Base-by-base conservation (phyloP, 306 rosid genomes). In the Lupinus albus region DNA sequence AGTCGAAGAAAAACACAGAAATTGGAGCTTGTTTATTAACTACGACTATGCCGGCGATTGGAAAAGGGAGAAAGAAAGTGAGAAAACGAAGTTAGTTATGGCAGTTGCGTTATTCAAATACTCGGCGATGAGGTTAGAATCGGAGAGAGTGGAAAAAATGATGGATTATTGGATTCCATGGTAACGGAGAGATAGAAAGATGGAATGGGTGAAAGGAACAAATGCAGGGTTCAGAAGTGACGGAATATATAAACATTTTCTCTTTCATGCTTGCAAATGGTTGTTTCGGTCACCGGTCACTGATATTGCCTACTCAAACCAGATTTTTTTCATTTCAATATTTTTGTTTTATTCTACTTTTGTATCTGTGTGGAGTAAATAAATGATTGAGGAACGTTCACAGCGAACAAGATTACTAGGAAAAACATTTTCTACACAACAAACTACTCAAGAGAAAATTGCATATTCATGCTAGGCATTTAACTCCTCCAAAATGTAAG, bases 161-260 rank as follows among this genome's bases (percentile, higher is more conserved):
- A 28, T 1, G 38, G 61, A 69, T 61, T 46, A 68, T 18, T 63
- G 70, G 81, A 78, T 71, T 76, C 67, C 80, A 63, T 65, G 25
- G 70, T 25, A 61, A 28, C 32, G n/a, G 72, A 62, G 42, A 7
- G 3, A 81, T 53, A 59, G 79, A 76, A 2, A 81, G 30, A 53
- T 81, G 72, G 89, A 83, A 25, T 68, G 77, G 65, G 73, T 49
- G 84, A 80, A 58, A 36, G 84, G 85, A 83, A 86, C 84, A 66
- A 47, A 1, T 25, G n/a, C 15, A 70, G 18, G 55, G 55, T 46
- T 72, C 80, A 58, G 79, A 76, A 84, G 47, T 51, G 67, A 58
- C 17, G 84, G 92, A 84, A 88, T 88, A 85, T 84, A 78, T 73
- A 83, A 66, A 81, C 80, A 83, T 80, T 84, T 78, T 79, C 81